Base-by-base conservation (phyloP, 2,329 filamentous ascomycete species). In the Teratosphaeria viscida region DNA sequence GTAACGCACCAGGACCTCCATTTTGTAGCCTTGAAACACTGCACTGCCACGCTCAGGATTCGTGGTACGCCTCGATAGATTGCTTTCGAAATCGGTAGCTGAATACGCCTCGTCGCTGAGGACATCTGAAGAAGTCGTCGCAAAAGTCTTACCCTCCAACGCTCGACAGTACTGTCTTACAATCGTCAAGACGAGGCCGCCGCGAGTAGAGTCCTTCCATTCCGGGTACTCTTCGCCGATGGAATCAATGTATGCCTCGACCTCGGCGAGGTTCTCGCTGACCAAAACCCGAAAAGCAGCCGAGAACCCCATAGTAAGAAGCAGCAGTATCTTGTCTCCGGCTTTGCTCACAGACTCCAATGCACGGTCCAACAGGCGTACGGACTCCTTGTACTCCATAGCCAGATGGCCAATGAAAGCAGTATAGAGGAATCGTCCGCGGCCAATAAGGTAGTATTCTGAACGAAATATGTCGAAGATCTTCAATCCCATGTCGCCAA, bases 181-280 rank as follows among this genome's bases (percentile, higher is more conserved):
- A 2, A 82, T 80, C 61, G 88, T 82, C 6, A 92, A 75, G 57
- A 90, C 77, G 0, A 84, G 84, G 2, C 89, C 89, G 16, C 89
- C 89, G 60, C 87, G 80, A 1, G 86, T 81, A 66, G 91, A 88
- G 53, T 80, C 77, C 54, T 85, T 78, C 88, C 88, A 92, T 56
- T 86, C 84, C 1, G 83, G 83, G 60, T 89, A 82, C 63, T 91
- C 88, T 62, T 90, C 82, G 61, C 85, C 87, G n/a, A 85, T 82
- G 62, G 86, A 89, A 55, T 84, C 81, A 65, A 86, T 87, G 68
- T 85, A 89, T 0, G 81, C 80, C 69, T 91, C 88, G 0, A 90
- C 75, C 59, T 92, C 88, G 14, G 78, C 77, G 55, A 85, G 77
- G 60, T 89, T 86, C 63, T 89, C 84, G 64, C 85, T 86, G 12